A percentile compares a stretch with the other conserved stretches of the same genome.
These are phyloP conservation scores for Dictyostelium capitatum DNA, from an alignment of 78 protist genomes.

Conservation along the genomic window DNA sequence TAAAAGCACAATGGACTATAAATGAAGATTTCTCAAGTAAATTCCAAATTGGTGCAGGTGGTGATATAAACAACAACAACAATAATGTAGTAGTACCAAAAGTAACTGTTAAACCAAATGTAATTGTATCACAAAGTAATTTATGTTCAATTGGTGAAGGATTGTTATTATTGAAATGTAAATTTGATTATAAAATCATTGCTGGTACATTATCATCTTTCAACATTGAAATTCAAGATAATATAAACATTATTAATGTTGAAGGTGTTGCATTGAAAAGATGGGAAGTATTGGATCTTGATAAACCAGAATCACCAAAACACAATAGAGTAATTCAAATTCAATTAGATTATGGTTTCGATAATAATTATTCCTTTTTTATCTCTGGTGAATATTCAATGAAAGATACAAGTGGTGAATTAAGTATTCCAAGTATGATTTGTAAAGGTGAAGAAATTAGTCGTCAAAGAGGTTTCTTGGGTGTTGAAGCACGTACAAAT, in stretches of 20 bases:
- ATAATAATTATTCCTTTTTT: constrained; percentile 1
- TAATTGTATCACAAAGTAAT: constrained; percentile 28
- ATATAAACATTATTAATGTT: constrained; percentile 49
- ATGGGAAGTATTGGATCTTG: constrained; percentile 41
- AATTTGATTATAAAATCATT: constrained; percentile 45
- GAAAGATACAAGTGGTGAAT: constrained; percentile 53
- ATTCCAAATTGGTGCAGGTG: background rate
- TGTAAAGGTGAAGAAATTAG: constrained; percentile 70
- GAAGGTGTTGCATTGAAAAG: constrained; percentile 52
- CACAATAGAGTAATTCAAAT: background rate
- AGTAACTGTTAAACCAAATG: constrained; percentile 43
- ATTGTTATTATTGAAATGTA: constrained; percentile 20
- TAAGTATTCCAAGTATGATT: constrained; percentile 22
- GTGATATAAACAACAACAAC: background rate
- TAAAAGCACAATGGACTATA: constrained; percentile 68
- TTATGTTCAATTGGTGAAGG: constrained; percentile 76
- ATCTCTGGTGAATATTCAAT: constrained; percentile 37
- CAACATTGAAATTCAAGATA: constrained; percentile 26
- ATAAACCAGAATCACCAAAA: background rate
- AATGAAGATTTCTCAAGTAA: constrained; percentile 3
- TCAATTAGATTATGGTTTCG: constrained; percentile 67
- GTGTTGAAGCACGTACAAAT: constrained; percentile 68
- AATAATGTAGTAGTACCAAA: background rate
- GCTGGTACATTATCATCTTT: constrained; percentile 41
- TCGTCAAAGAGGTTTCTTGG: constrained; percentile 69